Base-by-base conservation (phyloP, 2,329 filamentous ascomycete species). In the Sarocladium oryzae region DNA sequence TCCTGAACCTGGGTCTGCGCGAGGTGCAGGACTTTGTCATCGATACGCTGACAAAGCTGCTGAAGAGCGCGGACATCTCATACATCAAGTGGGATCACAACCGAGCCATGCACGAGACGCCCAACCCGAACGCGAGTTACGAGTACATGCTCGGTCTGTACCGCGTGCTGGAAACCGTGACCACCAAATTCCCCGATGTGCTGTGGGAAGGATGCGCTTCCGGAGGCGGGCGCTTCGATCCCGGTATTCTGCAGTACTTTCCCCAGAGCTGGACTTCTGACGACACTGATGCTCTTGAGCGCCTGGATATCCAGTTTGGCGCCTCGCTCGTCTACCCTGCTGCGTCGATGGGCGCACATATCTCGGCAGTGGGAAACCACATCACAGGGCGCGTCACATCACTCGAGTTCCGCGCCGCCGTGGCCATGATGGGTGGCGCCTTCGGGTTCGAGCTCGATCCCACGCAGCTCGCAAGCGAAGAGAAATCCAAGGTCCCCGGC, bases 21-120 rank as follows among this genome's bases (percentile, higher is more conserved):
- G 79, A 83, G 54, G 81, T 85, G 0, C 82, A 85, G 55, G 73
- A 84, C 1, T 84, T 75, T 53, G 76, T 85, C 58, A 82, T 85
- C 56, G 62, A 69, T 0, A 70, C 73, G 0, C 68, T 85, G 2
- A 73, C 78, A 2, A 65, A 69, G 3, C 70, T 85, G 4, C 71
- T 85, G 16, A 32, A 76, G 40, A 75, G 69, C 1, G 73, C 75
- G 0, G 67, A 76, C 21, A 76, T 85, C 46, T 65, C 66, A 8
- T 85, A 85, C 54, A 73, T 85, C 54, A 85, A 85, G 56, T 85
- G 82, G 82, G 82, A 85, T 56, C 82, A 84, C 62, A 85, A 85
- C 63, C 69, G 82, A 3, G 81, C 74, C 1, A 81, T 84, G 41
- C 79, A 85, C 58, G 81, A 85, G 61, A 73, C 72, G 45, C 66